These are phyloP conservation scores for Zelopaecilomyces penicillatus DNA, from an alignment of 2,329 filamentous ascomycete species.

Conservation along the genomic window DNA sequence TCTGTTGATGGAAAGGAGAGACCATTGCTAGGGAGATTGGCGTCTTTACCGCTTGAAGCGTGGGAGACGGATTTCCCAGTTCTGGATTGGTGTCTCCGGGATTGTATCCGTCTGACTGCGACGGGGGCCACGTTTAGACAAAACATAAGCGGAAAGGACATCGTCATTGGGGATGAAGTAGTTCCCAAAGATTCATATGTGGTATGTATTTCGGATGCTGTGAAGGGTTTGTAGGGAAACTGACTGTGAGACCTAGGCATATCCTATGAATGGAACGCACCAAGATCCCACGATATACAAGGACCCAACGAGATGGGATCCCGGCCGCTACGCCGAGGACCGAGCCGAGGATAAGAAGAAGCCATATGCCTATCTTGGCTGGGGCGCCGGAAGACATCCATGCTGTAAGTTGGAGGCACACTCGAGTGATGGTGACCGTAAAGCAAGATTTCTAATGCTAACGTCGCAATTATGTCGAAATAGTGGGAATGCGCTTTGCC, in stretches of 20 bases:
- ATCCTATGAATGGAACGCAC: slow-evolving; percentile 38
- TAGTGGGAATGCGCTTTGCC: slow-evolving; percentile 24
- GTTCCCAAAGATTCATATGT: slow-evolving; percentile 41
- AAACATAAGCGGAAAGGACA: slow-evolving; percentile 37
- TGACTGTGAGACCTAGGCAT: slow-evolving; percentile 19
- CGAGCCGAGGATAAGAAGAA: slow-evolving; percentile 35
- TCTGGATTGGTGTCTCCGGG: slow-evolving; percentile 42
- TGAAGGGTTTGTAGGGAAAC: background rate
- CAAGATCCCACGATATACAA: slow-evolving; percentile 39
- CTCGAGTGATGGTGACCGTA: background rate
- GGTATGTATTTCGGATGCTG: slow-evolving; percentile 6
- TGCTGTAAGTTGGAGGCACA: slow-evolving; percentile 19
- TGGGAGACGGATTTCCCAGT: slow-evolving; percentile 49
- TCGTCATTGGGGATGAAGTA: slow-evolving; percentile 36
- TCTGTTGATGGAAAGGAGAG: slow-evolving; percentile 15
- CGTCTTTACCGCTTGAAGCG: slow-evolving; percentile 37
- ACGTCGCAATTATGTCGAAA: no score
- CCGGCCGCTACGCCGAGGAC: slow-evolving; percentile 36
- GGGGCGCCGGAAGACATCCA: slow-evolving; percentile 28
- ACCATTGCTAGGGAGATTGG: slow-evolving; percentile 27
- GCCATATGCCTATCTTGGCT: slow-evolving; percentile 23
- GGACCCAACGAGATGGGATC: slow-evolving; percentile 42
- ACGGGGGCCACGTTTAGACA: slow-evolving; percentile 41
- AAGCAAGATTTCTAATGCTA: background rate
- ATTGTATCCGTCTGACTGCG: slow-evolving; percentile 43